Conservation (phyloP, 805 yeast genomes). For the Candida loeiensis region DNA sequence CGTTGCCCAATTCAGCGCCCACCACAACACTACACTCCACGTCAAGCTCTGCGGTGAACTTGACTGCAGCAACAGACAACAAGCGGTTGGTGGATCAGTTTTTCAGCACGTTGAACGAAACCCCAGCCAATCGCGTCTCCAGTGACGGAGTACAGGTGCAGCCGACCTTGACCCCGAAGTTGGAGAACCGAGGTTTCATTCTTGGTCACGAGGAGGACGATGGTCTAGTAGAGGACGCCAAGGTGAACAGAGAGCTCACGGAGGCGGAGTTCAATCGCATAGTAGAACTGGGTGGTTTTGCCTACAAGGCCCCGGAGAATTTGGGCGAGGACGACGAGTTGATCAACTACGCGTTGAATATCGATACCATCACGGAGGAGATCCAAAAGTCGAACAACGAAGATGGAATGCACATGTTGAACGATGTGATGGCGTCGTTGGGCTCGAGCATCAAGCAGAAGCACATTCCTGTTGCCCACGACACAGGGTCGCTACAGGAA, state of each 20-base stretch:
- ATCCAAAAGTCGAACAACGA: slow-evolving; percentile 2
- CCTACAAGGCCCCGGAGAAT: slow-evolving; percentile 8
- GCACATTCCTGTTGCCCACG: neutral
- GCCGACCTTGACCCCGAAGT: slow-evolving; percentile 4
- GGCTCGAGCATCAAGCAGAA: slow-evolving; percentile 2
- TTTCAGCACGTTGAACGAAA: slow-evolving; percentile 25
- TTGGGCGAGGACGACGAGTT: slow-evolving; percentile 24
- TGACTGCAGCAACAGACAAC: slow-evolving; percentile 15
- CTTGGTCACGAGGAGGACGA: slow-evolving; percentile 3
- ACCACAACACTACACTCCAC: slow-evolving; percentile 4
- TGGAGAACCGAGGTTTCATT: slow-evolving; percentile 6
- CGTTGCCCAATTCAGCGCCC: slow-evolving; percentile 1
- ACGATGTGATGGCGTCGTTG: slow-evolving; percentile 5
- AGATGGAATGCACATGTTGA: slow-evolving; percentile 5
- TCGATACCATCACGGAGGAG: slow-evolving; percentile 23
- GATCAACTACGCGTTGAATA: slow-evolving; percentile 25
- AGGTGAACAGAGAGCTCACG: slow-evolving; percentile 7
- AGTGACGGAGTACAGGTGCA: neutral
- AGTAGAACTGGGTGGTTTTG: slow-evolving; percentile 20
- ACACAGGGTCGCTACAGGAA: slow-evolving; percentile 8
- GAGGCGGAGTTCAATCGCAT: slow-evolving; percentile 14
- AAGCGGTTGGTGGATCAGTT: slow-evolving; percentile 42
- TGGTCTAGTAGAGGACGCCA: slow-evolving; percentile 3
- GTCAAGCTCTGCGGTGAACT: slow-evolving; percentile 4
- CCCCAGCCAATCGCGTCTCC: neutral